These are phyloP conservation scores for Xerocomus minutiporus DNA, from an alignment of 1,284 basidiomycete genomes.

Conservation along the genomic window DNA sequence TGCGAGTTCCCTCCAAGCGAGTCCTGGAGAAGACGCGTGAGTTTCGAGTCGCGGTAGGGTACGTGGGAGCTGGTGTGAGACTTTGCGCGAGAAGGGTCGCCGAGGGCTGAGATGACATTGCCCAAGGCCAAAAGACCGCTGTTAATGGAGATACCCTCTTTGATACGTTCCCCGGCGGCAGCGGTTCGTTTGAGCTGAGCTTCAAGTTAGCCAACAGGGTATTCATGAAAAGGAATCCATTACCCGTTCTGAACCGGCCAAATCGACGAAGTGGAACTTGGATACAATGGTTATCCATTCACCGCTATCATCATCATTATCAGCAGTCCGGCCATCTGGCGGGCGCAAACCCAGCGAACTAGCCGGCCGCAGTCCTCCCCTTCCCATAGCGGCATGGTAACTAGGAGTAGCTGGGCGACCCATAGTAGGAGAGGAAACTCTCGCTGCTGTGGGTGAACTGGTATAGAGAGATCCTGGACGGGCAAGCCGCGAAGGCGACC, in stretches of 20 bases:
- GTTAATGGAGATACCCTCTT: slow-evolving; percentile 97
- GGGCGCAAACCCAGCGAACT: slow-evolving; percentile 64
- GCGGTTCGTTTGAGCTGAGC: slow-evolving; percentile 84
- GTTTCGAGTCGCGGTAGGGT: slow-evolving; percentile 96
- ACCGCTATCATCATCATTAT: slow-evolving; percentile 58
- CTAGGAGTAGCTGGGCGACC: slow-evolving; percentile 72
- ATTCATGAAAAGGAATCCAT: slow-evolving; percentile 27
- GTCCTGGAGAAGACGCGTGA: slow-evolving; percentile 91
- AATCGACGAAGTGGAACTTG: slow-evolving; percentile 98
- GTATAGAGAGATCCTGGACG: slow-evolving; percentile 70
- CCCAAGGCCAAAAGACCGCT: slow-evolving; percentile 94
- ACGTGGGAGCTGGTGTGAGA: slow-evolving; percentile 78
- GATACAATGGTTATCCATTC: slow-evolving; percentile 89
- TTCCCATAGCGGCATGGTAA: slow-evolving; percentile 65
- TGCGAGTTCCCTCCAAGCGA: slow-evolving; percentile 98
- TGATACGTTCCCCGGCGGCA: slow-evolving; percentile 90
- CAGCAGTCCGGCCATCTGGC: slow-evolving; percentile 43
- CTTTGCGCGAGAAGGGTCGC: slow-evolving; percentile 84
- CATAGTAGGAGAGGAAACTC: slow-evolving; percentile 70
- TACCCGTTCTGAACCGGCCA: slow-evolving; percentile 94
- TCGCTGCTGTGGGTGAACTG: slow-evolving; percentile 35
- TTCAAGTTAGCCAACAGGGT: slow-evolving; percentile 16
- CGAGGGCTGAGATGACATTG: slow-evolving; percentile 96
- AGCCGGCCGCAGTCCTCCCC: slow-evolving; percentile 67
- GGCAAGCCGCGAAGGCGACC: slow-evolving; percentile 73